Base-by-base conservation (phyloP, 1,139 yeast species). In the Geotrichum fermentans region DNA sequence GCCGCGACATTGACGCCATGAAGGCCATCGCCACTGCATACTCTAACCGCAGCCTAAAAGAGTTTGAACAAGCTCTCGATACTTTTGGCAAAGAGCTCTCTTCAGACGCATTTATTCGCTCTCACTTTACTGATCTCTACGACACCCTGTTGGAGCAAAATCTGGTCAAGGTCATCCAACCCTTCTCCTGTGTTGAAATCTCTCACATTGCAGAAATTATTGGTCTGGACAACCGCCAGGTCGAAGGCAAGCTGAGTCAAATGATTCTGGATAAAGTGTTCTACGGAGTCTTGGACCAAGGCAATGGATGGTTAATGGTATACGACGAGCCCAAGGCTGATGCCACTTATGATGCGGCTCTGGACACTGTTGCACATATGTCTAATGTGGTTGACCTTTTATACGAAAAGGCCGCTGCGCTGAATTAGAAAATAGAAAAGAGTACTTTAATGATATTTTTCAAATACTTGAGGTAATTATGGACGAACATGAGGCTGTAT, bases 241-340 rank as follows among this genome's bases (percentile, higher is more conserved):
- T 94, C 28, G 98, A 92, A 69, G 95, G 95, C 16, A 94, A 92
- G 67, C 75, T 92, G 55, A 83, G 95, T 45, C 97, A 90, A 68
- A 92, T 92, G 98, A 92, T 94, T 59, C 76, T 92, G 60, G 98
- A 92, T 67, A 85, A 88, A 64, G 87, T 90, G 16, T 88, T 94
- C 61, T 85, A 83, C 62, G 98, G 98, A 42, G 97, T 92, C 40
- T 75, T 94, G 60, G 98, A 92, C 67, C 98, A 92, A 72, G 98
- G 97, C 43, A 89, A 89, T 64, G 98, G 98, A 5, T 92, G 97
- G 96, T 77, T 92, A 59, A 82, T 88, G 58, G 80, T 92, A 52
- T 92, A 87, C 62, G 95, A 88, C 53, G 88, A 90, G 62, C 96
- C 96, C 43, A 80, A 79, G 63, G 80, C 82, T 55, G 97, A 92